Conservation (phyloP, 192 early-diverging fungal genomes). For the Coemansia aciculifera region DNA sequence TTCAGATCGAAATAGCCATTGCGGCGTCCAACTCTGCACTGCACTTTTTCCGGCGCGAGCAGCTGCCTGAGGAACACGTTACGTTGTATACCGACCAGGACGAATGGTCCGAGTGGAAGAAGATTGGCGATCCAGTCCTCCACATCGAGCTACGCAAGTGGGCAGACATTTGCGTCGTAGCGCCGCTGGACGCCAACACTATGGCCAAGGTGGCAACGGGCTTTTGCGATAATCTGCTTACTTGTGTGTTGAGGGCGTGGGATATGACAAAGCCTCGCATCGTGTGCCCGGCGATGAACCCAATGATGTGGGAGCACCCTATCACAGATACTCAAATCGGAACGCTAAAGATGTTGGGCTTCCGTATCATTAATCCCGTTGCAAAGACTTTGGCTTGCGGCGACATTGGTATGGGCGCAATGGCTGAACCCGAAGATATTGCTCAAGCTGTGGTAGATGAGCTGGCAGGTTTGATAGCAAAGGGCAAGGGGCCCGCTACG, state of each 20-base stretch:
- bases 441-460: slow-evolving; percentile 33
- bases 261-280: slow-evolving; percentile 70
- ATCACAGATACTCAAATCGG: slow-evolving; percentile 74
- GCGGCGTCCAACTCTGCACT: slow-evolving; percentile 79
- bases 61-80: slow-evolving; percentile 51
- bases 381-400: slow-evolving; percentile 89
- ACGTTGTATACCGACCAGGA: slow-evolving; percentile 77
- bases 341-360: slow-evolving; percentile 60
- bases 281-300: slow-evolving; percentile 96
- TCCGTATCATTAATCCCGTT: slow-evolving; percentile 73
- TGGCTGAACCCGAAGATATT: slow-evolving; percentile 79
- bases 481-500: background rate
- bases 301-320: slow-evolving; percentile 94
- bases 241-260: slow-evolving; percentile 90
- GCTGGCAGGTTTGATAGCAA: slow-evolving; percentile 12
- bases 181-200: slow-evolving; percentile 93
- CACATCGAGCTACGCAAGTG: slow-evolving; percentile 94
- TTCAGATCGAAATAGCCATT: slow-evolving; percentile 72
- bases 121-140: slow-evolving; percentile 85
- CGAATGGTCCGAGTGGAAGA: slow-evolving; percentile 89
- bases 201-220: slow-evolving; percentile 89
- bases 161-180: slow-evolving; percentile 88
- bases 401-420: slow-evolving; percentile 86
- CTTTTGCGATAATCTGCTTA: slow-evolving; percentile 91
- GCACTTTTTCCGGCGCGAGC: slow-evolving; percentile 75